Evolutionary conservation across 129 eudicot species (phyloP), one percentile per base, ranked within the genome.

Genomic region (Dittrichia graveolens): DNA sequence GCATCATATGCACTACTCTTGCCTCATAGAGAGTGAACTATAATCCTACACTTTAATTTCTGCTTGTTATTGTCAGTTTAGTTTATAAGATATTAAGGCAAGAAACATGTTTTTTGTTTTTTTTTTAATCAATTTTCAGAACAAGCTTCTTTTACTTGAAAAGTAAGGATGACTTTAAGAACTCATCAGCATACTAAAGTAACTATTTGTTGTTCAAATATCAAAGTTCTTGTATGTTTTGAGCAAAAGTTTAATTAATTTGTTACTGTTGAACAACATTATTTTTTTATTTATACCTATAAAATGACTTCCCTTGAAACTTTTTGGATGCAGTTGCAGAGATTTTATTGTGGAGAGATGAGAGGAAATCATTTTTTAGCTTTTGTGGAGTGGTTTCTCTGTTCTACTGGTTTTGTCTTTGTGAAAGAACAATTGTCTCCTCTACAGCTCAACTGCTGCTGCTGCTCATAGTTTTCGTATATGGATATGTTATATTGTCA

Each of bases 271-370:
- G 31, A 24, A 24, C 31, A 24, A 24, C 16, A 8, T 60, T 1
- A 19, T 9, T 47, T 19, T 52, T 24, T 37, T 67, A 31, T 67
- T 46, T 45, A 69, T 67, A 56, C 57, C n/a, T 45, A 24, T 45
- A 58, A 38, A 31, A 45, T 47, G 7, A 47, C 62, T 59, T 60
- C 53, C 40, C 6, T 40, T 63, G 16, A 43, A 31, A 3, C 55
- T 19, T 52, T 35, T 49, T 80, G 76, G 35, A 57, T 82, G 83
- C 97, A 94, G 98, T 90, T 90, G 90, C 98, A 41, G 89, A 90
- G 55, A 81, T 94, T 62, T 85, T 94, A 74, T 85, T 94, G 46
- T 94, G 98, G 98, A 90, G 95, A 67, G 93, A 94, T 77, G 97
- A 94, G 81, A 90, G 77, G 85, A 91, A 79, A 63, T 85, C 95